phyloP scores from a whole-genome alignment of 2,329 filamentous ascomycete species.

The Lasiodiplodia sp. region DNA sequence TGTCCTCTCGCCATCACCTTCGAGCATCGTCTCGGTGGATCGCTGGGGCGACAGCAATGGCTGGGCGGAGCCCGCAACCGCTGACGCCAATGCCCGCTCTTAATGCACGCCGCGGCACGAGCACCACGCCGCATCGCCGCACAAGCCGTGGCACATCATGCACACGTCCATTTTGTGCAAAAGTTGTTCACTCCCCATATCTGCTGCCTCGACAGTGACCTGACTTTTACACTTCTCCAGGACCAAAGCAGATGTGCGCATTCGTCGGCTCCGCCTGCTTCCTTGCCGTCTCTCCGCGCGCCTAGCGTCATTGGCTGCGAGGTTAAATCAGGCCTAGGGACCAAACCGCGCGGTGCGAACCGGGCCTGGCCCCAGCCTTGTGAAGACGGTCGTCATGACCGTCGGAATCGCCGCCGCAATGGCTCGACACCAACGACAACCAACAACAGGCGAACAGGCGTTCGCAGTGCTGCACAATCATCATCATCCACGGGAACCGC shows the following conservation, averaged over 20 bases:
- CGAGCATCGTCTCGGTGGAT: neutral
- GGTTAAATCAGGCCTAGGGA: neutral
- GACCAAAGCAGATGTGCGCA: neutral
- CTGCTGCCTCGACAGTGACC: neutral
- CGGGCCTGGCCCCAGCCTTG: neutral
- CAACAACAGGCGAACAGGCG: slow-evolving; percentile 4
- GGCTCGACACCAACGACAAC: neutral
- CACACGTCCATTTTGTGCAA: neutral
- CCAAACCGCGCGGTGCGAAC: neutral
- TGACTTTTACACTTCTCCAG: slow-evolving; percentile 8
- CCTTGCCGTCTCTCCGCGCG: neutral
- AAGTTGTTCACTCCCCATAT: neutral
- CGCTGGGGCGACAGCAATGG: neutral
- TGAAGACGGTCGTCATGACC: neutral
- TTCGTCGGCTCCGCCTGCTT: neutral
- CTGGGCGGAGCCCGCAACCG: neutral
- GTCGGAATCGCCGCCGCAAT: neutral
- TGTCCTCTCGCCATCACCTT: neutral
- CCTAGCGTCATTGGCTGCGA: slow-evolving; percentile 2
- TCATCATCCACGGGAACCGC: neutral
- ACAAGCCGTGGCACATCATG: slow-evolving; percentile 12
- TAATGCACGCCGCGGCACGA: neutral
- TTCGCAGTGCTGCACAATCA: slow-evolving; percentile 1
- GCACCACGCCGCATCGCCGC: slow-evolving; percentile 5
- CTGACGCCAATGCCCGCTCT: slow-evolving; percentile 3